Conservation (phyloP, 495 filamentous ascomycete species). For the Hypoxylon trugodes region DNA sequence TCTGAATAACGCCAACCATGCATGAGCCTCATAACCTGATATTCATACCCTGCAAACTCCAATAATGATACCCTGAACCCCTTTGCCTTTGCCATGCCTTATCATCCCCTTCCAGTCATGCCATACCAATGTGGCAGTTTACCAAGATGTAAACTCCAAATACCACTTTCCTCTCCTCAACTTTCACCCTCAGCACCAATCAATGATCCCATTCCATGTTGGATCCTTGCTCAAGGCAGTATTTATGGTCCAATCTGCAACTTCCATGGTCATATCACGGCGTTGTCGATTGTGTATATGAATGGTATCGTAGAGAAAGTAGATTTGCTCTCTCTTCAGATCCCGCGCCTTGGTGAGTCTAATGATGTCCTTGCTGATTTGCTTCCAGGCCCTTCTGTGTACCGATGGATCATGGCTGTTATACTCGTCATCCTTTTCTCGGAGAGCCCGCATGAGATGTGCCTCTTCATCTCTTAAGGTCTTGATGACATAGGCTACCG, state of each 20-base stretch:
- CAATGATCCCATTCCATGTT: slow-evolving; percentile 52
- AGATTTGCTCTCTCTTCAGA: slow-evolving; percentile 85
- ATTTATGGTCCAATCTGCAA: slow-evolving; percentile 72
- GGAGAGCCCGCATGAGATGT: slow-evolving; percentile 76
- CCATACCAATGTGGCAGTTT: not conserved
- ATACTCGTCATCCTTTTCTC: slow-evolving; percentile 66
- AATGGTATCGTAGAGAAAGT: slow-evolving; percentile 87
- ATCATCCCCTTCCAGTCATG: not conserved
- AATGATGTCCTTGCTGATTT: slow-evolving; percentile 70
- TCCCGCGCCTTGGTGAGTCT: slow-evolving; percentile 72
- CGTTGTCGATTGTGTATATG: slow-evolving; percentile 78
- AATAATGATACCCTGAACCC: too few species aligned
- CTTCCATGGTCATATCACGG: slow-evolving; percentile 69
- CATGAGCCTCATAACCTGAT: slow-evolving; percentile 18
- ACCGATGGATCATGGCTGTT: slow-evolving; percentile 73
- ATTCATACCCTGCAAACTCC: slow-evolving; percentile 8
- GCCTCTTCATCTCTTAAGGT: slow-evolving; percentile 81
- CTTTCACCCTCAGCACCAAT: slow-evolving; percentile 26
- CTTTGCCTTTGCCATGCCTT: too few species aligned
- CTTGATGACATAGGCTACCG: slow-evolving; percentile 83
- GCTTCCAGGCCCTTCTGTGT: slow-evolving; percentile 70
- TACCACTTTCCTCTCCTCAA: too few species aligned
- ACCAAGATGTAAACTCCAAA: slow-evolving; percentile 11
- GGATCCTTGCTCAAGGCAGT: slow-evolving; percentile 46
- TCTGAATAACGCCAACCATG: slow-evolving; percentile 29